Percentiles rank a stretch among this genome's conserved stretches.
These are phyloP conservation scores for Penicillium waksmanii DNA, from an alignment of 495 filamentous ascomycete genomes.

Conservation along the genomic window DNA sequence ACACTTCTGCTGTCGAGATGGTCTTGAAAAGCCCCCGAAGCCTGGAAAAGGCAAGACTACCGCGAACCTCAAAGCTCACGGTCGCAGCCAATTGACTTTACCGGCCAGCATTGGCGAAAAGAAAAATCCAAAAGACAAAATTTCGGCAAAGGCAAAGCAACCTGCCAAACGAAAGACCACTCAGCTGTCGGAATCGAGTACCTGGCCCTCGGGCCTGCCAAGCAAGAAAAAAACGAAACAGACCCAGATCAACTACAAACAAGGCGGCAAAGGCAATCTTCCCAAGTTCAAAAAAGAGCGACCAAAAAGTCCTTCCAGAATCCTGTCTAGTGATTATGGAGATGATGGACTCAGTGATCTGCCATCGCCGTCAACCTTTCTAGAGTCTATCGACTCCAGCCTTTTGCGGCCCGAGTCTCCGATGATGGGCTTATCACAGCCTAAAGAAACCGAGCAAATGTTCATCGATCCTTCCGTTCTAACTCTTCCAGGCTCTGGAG, in stretches of 20 bases:
- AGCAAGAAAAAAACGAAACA: neutral
- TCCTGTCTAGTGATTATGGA: constrained; percentile 39
- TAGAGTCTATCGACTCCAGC: constrained; percentile 1
- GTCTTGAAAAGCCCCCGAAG: constrained; percentile 75
- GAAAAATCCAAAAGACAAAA: neutral
- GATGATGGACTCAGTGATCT: constrained; percentile 43
- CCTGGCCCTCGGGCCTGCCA: neutral
- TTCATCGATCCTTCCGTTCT: neutral
- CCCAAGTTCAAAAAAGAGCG: neutral
- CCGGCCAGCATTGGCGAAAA: constrained; percentile 35
- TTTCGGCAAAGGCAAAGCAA: neutral
- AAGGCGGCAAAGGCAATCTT: neutral
- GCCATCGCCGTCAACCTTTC: constrained; percentile 43
- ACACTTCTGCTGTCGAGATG: constrained; percentile 89
- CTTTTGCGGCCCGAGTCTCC: neutral
- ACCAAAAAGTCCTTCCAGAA: constrained; percentile 5
- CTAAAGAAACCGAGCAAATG: neutral
- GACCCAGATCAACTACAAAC: neutral
- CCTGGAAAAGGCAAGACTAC: constrained; percentile 39
- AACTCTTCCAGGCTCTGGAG: neutral
- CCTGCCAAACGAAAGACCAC: constrained; percentile 2
- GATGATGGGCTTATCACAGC: neutral
- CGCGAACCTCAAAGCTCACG: constrained; percentile 22
- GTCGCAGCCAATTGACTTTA: constrained; percentile 35
- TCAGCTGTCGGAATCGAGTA: neutral